Percentiles rank a stretch among this genome's conserved stretches.
phyloP scores from a whole-genome alignment of 768 basidiomycete genomes.

The Lactarius indigo region DNA sequence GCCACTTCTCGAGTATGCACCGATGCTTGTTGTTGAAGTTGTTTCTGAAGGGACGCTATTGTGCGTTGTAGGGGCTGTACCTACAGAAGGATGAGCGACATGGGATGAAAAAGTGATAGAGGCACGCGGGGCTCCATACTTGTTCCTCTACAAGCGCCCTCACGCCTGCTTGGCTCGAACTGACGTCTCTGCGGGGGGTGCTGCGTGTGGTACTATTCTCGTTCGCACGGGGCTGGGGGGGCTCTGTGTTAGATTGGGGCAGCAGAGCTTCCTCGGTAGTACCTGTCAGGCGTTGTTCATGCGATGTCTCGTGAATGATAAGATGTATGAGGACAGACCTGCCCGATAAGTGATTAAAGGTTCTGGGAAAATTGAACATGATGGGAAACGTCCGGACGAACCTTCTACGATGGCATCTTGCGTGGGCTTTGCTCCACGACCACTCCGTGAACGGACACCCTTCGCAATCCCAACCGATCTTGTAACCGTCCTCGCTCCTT shows the following conservation, averaged over 20 bases:
- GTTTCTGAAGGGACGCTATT: slow-evolving; percentile 20
- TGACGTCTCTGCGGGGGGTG: not conserved
- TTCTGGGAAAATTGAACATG: not conserved
- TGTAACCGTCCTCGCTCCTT: slow-evolving; percentile 62
- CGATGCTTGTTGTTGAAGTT: slow-evolving; percentile 22
- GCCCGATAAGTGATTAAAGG: not conserved
- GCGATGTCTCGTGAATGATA: not conserved
- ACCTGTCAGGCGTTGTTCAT: slow-evolving; percentile 11
- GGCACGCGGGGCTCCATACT: not conserved
- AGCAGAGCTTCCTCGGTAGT: slow-evolving; percentile 5
- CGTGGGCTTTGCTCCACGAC: slow-evolving; percentile 45
- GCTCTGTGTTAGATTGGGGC: slow-evolving; percentile 6
- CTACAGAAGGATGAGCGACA: slow-evolving; percentile 11
- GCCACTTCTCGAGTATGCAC: slow-evolving; percentile 19
- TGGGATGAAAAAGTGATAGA: not conserved
- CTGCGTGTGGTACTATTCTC: slow-evolving; percentile 7
- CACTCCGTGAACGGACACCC: slow-evolving; percentile 48
- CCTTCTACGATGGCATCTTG: slow-evolving; percentile 55
- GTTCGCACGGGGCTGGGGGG: not conserved
- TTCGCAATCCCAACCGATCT: slow-evolving; percentile 52
- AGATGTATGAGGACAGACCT: slow-evolving; percentile 13
- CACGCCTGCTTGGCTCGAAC: slow-evolving; percentile 1
- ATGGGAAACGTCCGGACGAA: slow-evolving; percentile 13
- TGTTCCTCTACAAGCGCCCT: slow-evolving; percentile 20
- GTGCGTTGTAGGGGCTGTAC: slow-evolving; percentile 20